phyloP scores from a whole-genome alignment of 768 basidiomycete species.

The Lepiota brunneoincarnata region DNA sequence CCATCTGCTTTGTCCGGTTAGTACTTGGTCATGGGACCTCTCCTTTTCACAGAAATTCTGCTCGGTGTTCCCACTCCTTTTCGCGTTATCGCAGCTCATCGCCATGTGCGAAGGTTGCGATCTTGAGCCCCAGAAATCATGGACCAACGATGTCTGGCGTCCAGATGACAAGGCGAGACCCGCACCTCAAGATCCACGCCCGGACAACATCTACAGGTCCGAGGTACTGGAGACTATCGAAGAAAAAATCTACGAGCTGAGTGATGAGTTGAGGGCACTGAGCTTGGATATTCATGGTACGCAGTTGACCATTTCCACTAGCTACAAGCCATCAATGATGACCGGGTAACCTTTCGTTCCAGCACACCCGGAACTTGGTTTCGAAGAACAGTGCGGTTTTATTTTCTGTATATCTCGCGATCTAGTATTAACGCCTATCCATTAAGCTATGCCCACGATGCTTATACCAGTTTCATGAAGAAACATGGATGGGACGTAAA shows the following conservation, averaged over 20 bases:
- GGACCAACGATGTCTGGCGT: slow-evolving; percentile 35
- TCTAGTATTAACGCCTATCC: too few species aligned
- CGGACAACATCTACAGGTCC: slow-evolving; percentile 42
- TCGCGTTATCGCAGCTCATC: not conserved
- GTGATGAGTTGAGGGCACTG: slow-evolving; percentile 51
- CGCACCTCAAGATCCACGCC: slow-evolving; percentile 29
- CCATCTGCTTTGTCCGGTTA: too few species aligned
- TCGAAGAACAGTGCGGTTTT: slow-evolving; percentile 56
- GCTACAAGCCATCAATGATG: not conserved
- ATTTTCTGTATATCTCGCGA: too few species aligned
- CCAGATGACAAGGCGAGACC: slow-evolving; percentile 33
- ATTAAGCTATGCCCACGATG: slow-evolving; percentile 67
- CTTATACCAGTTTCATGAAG: slow-evolving; percentile 63
- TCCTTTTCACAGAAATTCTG: not conserved
- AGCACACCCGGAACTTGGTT: slow-evolving; percentile 73
- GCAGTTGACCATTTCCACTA: slow-evolving; percentile 9
- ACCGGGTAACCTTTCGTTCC: not conserved
- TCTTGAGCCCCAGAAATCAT: slow-evolving; percentile 12
- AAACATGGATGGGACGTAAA: slow-evolving; percentile 64
- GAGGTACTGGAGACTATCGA: slow-evolving; percentile 65
- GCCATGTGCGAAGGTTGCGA: slow-evolving; percentile 21
- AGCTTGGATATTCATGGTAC: slow-evolving; percentile 74
- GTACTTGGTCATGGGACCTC: slow-evolving; percentile 6
- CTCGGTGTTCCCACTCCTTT: not conserved
- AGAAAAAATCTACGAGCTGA: slow-evolving; percentile 47